Base-by-base conservation (phyloP, 1,139 yeast genomes). In the Sugiyamaella japonica region DNA sequence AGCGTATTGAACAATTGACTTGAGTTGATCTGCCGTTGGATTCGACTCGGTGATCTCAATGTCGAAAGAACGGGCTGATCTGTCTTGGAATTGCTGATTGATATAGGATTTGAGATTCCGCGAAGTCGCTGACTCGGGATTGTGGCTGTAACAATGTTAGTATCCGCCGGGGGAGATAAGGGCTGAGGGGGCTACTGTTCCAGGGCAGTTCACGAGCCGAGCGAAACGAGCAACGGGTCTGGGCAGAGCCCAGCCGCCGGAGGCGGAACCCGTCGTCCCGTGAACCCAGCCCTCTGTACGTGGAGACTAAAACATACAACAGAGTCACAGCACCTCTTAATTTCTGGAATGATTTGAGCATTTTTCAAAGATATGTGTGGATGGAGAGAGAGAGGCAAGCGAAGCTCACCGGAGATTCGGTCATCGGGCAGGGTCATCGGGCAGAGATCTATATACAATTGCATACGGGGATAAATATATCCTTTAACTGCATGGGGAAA, bases 21-120 rank as follows among this genome's bases (percentile, higher is more conserved):
- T 54, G 38, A 64, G 25, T 53, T 71, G 74, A 44, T 67, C 71
- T 1, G 58, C 38, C 0, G 74, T 71, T 5, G 74, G 74, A 46
- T 62, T 56, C 23, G 52, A 50, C 47, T 70, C 72, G 16, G 67
- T 63, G 52, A 71, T 56, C 39, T 71, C 70, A 34, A 71, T 62
- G 45, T 68, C 69, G 59, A 68, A 69, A 29, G 58, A 52, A 48
- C 63, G 59, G n/a, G 56, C 54, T 2, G 66, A 59, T 13, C 63
- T 63, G 43, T 66, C 63, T 37, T 60, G 58, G 53, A 59, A 66
- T 34, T 59, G 59, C 20, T 58, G 44, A 34, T 57, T 55, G 50
- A 69, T 59, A 45, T 55, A 52, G 7, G 58, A 43, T 20, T 56
- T 59, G 38, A 66, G 43, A 37, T 59, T 60, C 31, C 56, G 55